Percentiles rank a stretch among this genome's conserved stretches.
Evolutionary conservation across 2,329 filamentous ascomycete species (phyloP).

Genomic region (Elsinoe ampelina): DNA sequence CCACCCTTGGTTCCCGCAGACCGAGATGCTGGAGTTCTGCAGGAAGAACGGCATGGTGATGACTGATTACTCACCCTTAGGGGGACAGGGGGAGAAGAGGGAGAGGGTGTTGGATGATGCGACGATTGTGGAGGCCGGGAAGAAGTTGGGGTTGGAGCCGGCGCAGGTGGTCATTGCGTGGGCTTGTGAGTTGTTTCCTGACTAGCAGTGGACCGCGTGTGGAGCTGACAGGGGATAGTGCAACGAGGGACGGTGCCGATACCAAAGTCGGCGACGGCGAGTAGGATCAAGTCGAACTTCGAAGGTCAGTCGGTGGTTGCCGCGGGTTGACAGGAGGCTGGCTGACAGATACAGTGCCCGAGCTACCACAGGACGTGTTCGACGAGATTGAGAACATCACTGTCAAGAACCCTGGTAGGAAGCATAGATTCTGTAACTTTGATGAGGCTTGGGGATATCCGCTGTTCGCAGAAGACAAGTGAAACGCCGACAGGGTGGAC

Average conservation of each 20-base stretch:
- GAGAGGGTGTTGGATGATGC: constrained; percentile 52
- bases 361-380: constrained; percentile 1
- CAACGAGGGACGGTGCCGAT: constrained; percentile 58
- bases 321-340: too few relatives aligned
- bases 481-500: not conserved
- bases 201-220: too few relatives aligned
- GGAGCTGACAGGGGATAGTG: constrained; percentile 24
- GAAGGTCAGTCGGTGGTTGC: too few relatives aligned
- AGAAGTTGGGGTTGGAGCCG: constrained; percentile 48
- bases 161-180: constrained; percentile 56
- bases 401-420: constrained; percentile 2
- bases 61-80: constrained; percentile 49
- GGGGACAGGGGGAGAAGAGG: constrained; percentile 60
- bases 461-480: constrained; percentile 23
- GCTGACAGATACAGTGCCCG: not conserved
- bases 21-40: constrained; percentile 49
- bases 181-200: constrained; percentile 35
- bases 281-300: constrained; percentile 60
- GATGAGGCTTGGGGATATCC: constrained; percentile 21
- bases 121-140: constrained; percentile 49
- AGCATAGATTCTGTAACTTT: constrained; percentile 3
- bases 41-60: constrained; percentile 48
- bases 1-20: constrained; percentile 54
- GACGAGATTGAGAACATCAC: constrained; percentile 8
- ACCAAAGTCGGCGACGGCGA: constrained; percentile 60